Evolutionary conservation across 495 filamentous ascomycete species (phyloP).

Genomic region (Talaromyces proteolyticus): DNA sequence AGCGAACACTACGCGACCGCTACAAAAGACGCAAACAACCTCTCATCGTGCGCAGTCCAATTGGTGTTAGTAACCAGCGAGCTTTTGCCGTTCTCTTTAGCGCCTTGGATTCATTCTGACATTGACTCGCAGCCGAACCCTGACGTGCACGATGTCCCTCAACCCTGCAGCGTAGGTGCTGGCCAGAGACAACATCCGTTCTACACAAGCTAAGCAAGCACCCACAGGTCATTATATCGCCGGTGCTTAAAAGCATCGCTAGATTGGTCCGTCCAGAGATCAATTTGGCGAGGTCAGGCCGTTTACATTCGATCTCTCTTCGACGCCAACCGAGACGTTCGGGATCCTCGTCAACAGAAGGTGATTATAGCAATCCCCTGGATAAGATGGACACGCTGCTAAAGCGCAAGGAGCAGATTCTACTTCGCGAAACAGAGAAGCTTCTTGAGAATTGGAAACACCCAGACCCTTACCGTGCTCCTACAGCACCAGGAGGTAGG

Average conservation of each 20-base stretch:
- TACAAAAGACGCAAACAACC: no score
- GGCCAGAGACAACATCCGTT: not conserved
- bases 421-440: slow-evolving; percentile 83
- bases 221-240: slow-evolving; percentile 78
- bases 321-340: slow-evolving; percentile 83
- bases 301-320: slow-evolving; percentile 94
- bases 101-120: no score
- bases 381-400: not conserved
- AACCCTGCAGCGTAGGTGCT: slow-evolving; percentile 30
- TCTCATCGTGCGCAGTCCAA: no score
- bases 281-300: slow-evolving; percentile 90
- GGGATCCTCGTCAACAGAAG: slow-evolving; percentile 81
- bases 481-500: slow-evolving; percentile 90
- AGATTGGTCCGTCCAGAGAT: slow-evolving; percentile 88
- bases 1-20: no score
- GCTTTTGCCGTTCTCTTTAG: no score
- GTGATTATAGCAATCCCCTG: slow-evolving; percentile 37
- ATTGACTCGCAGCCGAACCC: not conserved
- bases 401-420: slow-evolving; percentile 44
- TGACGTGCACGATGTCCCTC: slow-evolving; percentile 27
- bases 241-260: slow-evolving; percentile 87
- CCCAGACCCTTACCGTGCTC: slow-evolving; percentile 83
- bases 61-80: no score
- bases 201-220: not conserved
- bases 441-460: slow-evolving; percentile 93